These are phyloP conservation scores for Cucurbita argyrosperma DNA, from an alignment of 306 rosid genomes.

Conservation along the genomic window DNA sequence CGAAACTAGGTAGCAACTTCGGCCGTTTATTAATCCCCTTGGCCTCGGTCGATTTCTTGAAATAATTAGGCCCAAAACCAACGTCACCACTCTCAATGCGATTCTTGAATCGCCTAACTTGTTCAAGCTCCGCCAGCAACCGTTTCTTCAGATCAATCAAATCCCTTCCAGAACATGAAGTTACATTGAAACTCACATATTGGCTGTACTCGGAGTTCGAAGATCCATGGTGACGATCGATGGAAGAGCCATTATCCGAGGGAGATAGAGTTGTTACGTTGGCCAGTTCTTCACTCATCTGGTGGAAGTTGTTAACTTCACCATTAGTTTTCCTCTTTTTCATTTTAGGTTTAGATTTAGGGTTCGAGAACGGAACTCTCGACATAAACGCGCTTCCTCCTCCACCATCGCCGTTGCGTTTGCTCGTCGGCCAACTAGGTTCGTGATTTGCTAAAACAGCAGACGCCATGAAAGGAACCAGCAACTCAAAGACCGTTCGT, in stretches of 20 bases:
- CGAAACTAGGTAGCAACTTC: neutral
- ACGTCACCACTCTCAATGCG: constrained; percentile 49
- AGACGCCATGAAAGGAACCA: constrained; percentile 41
- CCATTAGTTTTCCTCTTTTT: constrained; percentile 30
- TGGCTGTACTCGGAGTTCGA: constrained; percentile 23
- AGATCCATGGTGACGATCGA: constrained; percentile 42
- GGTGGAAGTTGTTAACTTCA: constrained; percentile 9
- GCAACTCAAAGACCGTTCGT: constrained; percentile 10
- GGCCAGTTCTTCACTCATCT: constrained; percentile 27
- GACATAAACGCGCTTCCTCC: constrained; percentile 77
- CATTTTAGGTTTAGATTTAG: constrained; percentile 47
- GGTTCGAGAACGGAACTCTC: constrained; percentile 54
- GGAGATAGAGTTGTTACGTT: constrained; percentile 50
- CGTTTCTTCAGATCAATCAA: constrained; percentile 52
- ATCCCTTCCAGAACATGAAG: constrained; percentile 41
- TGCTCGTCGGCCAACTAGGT: constrained; percentile 52
- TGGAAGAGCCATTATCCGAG: constrained; percentile 73
- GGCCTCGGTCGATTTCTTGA: constrained; percentile 41
- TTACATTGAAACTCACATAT: constrained; percentile 43
- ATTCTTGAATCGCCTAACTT: constrained; percentile 41
- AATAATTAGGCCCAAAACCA: constrained; percentile 3
- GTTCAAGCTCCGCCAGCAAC: constrained; percentile 46
- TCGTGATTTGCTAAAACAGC: constrained; percentile 73
- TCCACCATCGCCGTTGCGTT: constrained; percentile 35
- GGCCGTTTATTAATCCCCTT: constrained; percentile 55